Percentiles rank a stretch among this genome's conserved stretches.
These are phyloP conservation scores for Septoria petroselini DNA, from an alignment of 2,329 filamentous ascomycete species.

Conservation along the genomic window DNA sequence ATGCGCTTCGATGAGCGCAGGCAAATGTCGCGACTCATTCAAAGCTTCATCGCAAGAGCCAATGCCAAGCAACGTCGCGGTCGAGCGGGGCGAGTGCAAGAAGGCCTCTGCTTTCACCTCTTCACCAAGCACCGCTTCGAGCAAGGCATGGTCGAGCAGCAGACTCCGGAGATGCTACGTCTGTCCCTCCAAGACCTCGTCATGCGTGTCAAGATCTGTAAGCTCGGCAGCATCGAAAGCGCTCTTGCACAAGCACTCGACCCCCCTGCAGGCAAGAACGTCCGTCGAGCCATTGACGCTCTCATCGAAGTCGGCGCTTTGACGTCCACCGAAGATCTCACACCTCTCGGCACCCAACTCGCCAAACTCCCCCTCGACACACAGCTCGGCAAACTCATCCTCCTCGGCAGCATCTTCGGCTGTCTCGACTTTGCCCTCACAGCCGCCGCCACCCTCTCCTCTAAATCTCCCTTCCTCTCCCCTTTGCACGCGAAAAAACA, in stretches of 20 bases:
- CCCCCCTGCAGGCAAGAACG: conserved; percentile 85
- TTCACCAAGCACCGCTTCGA: conserved; percentile 91
- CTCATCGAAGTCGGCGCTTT: conserved; percentile 89
- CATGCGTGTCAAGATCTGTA: conserved; percentile 95
- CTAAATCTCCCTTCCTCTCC: conserved; percentile 88
- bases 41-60: conserved; percentile 91
- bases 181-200: conserved; percentile 91
- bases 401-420: conserved; percentile 81
- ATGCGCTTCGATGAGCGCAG: conserved; percentile 94
- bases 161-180: conserved; percentile 93
- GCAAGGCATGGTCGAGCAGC: conserved; percentile 77
- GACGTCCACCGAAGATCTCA: conserved; percentile 76
- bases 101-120: conserved; percentile 91
- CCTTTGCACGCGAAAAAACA: conserved; percentile 80
- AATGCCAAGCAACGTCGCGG: conserved; percentile 95
- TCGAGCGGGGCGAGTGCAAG: conserved; percentile 89
- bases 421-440: conserved; percentile 90
- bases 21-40: conserved; percentile 84
- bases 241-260: conserved; percentile 86
- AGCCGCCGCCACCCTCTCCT: conserved; percentile 87
- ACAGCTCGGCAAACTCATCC: conserved; percentile 87
- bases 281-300: conserved; percentile 86
- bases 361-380: conserved; percentile 89
- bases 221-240: conserved; percentile 87
- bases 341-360: conserved; percentile 78